Evolutionary conservation across 1,284 basidiomycete genomes (phyloP).

Genomic region (Ustilago xerochloae): DNA sequence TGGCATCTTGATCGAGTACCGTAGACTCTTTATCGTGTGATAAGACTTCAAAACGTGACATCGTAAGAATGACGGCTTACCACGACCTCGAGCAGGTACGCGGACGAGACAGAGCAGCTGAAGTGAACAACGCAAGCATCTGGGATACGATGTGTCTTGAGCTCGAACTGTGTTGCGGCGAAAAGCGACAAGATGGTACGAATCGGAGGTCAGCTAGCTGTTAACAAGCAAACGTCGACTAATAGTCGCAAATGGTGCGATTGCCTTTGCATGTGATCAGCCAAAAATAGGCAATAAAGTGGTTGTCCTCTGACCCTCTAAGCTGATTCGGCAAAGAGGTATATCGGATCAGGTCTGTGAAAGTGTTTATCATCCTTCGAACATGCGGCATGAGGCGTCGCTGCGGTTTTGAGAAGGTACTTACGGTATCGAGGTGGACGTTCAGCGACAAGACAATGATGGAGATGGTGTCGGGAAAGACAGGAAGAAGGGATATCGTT

Average conservation of each 20-base stretch:
- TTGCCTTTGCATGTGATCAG: constrained; percentile 36
- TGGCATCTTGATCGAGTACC: background rate
- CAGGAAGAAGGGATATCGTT: background rate
- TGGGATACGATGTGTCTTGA: background rate
- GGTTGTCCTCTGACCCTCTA: constrained; percentile 53
- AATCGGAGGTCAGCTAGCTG: constrained; percentile 5
- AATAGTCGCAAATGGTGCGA: background rate
- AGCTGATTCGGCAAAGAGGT: constrained; percentile 41
- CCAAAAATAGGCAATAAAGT: constrained; percentile 51
- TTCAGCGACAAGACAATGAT: background rate
- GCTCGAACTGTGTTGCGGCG: background rate
- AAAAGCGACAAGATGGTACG: background rate
- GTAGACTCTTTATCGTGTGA: background rate
- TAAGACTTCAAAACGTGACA: constrained; percentile 31
- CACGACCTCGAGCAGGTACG: constrained; percentile 45
- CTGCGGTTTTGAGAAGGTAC: background rate
- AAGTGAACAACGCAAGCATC: constrained; percentile 18
- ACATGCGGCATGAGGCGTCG: constrained; percentile 1
- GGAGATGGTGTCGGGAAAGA: too few species aligned
- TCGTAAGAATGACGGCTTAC: constrained; percentile 22
- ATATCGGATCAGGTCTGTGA: constrained; percentile 58
- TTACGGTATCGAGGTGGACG: background rate
- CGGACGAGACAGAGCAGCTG: constrained; percentile 21
- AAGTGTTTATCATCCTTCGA: constrained; percentile 48
- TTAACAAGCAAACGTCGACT: background rate